Percentiles rank a stretch among this genome's conserved stretches.
phyloP scores from a whole-genome alignment of 1,284 basidiomycete genomes.

The Pterula multifida region DNA sequence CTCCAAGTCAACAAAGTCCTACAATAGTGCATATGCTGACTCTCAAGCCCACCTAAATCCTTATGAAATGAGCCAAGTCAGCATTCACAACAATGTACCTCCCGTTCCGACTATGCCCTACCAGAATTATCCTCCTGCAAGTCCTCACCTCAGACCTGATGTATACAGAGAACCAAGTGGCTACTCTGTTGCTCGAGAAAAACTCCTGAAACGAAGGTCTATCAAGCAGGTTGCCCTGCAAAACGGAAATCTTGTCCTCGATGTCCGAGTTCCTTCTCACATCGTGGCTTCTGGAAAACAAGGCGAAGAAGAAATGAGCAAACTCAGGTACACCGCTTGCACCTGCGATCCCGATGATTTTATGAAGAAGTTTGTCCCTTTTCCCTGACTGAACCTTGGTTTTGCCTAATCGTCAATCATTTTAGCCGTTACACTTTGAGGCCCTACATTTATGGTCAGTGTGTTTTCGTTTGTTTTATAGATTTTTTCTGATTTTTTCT shows the following conservation, averaged over 20 bases:
- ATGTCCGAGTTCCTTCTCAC: conserved; percentile 66
- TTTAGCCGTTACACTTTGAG: conserved; percentile 60
- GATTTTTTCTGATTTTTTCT: neutral
- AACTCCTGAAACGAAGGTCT: conserved; percentile 68
- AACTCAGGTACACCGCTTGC: conserved; percentile 85
- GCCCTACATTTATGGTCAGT: conserved; percentile 45
- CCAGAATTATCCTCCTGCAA: conserved; percentile 43
- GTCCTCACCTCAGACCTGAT: conserved; percentile 32
- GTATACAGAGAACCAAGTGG: conserved; percentile 38
- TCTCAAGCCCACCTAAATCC: conserved; percentile 63
- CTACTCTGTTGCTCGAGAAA: conserved; percentile 59
- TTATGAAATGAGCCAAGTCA: conserved; percentile 46
- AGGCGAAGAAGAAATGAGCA: conserved; percentile 67
- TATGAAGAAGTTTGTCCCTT: conserved; percentile 31
- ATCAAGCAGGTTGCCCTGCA: conserved; percentile 73
- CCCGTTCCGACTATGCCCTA: conserved; percentile 43
- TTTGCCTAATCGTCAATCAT: neutral
- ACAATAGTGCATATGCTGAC: conserved; percentile 48
- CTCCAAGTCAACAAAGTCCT: conserved; percentile 47
- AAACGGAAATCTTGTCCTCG: conserved; percentile 76
- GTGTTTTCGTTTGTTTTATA: neutral
- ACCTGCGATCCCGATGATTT: conserved; percentile 93
- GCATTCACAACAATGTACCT: conserved; percentile 22
- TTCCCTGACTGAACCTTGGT: neutral
- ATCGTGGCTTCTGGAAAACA: conserved; percentile 59